Evolutionary conservation across 306 rosid genomes (phyloP).

Genomic region (Ceratonia siliqua): DNA sequence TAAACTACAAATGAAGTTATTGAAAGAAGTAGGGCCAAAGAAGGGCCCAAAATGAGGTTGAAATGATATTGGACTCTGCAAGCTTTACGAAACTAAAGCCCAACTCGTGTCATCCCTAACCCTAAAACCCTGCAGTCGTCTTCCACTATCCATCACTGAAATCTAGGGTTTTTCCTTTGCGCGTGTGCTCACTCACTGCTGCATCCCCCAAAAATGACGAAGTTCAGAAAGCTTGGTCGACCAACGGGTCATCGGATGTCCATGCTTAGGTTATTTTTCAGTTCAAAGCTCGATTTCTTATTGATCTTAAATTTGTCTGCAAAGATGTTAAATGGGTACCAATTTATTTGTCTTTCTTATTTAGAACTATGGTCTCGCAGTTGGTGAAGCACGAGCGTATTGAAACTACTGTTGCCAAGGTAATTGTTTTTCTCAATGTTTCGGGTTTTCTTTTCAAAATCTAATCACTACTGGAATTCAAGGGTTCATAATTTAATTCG

Average conservation of each 20-base stretch:
- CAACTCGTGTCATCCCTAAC: neutral
- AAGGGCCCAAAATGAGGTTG: neutral
- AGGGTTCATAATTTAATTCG: neutral
- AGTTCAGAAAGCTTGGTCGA: slow-evolving; percentile 84
- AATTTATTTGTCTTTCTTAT: neutral
- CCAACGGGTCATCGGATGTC: slow-evolving; percentile 77
- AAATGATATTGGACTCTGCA: neutral
- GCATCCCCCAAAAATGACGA: slow-evolving; percentile 56
- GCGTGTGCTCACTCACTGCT: neutral
- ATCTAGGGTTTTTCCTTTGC: slow-evolving; percentile 26
- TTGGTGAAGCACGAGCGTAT: slow-evolving; percentile 95
- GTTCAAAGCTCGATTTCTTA: neutral
- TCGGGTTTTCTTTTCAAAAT: neutral
- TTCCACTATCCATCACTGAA: neutral
- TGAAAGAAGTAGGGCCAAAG: too few relatives aligned
- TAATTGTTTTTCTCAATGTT: neutral
- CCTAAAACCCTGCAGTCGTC: neutral
- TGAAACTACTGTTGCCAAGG: slow-evolving; percentile 97
- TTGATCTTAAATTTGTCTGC: neutral
- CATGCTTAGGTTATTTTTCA: slow-evolving; percentile 69
- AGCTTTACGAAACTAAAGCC: neutral
- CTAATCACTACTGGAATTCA: neutral
- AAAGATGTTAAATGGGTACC: neutral
- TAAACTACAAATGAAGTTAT: too few relatives aligned
- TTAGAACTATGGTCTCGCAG: slow-evolving; percentile 94